Percentiles rank a stretch among this genome's conserved stretches.
These are phyloP conservation scores for Aspergillus clavatus DNA, from an alignment of 2,329 filamentous ascomycete species.

Conservation along the genomic window DNA sequence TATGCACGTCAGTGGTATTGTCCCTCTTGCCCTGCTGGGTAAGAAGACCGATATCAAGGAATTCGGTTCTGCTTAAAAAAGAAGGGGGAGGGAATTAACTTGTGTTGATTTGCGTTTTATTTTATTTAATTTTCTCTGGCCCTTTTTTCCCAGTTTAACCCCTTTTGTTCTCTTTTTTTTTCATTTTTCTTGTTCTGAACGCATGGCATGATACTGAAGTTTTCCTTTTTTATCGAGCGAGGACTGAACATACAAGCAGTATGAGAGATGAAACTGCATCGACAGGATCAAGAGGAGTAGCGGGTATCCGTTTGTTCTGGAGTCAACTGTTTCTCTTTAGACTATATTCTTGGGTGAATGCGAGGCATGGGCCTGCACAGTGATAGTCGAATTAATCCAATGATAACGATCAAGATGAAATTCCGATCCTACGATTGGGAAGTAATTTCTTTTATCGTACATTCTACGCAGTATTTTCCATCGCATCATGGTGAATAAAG, in stretches of 20 bases:
- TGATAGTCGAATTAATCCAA: slow-evolving; percentile 2
- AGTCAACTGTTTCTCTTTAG: slow-evolving; percentile 5
- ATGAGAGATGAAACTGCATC: not conserved
- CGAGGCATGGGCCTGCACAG: slow-evolving; percentile 5
- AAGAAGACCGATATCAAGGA: slow-evolving; percentile 59
- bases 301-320: slow-evolving; percentile 15
- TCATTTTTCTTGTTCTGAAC: slow-evolving; percentile 31
- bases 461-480: too few species aligned
- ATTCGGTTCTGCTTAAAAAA: slow-evolving; percentile 44
- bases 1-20: slow-evolving; percentile 91
- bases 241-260: slow-evolving; percentile 2
- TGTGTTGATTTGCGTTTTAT: slow-evolving; percentile 17
- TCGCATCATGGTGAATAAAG: too few species aligned
- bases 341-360: slow-evolving; percentile 3
- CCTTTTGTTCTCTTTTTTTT: slow-evolving; percentile 19
- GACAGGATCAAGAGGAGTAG: slow-evolving; percentile 7
- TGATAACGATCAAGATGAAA: slow-evolving; percentile 1
- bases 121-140: slow-evolving; percentile 22
- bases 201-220: slow-evolving; percentile 37
- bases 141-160: slow-evolving; percentile 2
- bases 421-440: too few species aligned
- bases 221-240: slow-evolving; percentile 17
- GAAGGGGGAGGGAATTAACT: slow-evolving; percentile 7
- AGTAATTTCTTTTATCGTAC: too few species aligned
- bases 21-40: slow-evolving; percentile 75